Conservation (phyloP, 331 rosid genomes). For the Rosa hybrid region DNA sequence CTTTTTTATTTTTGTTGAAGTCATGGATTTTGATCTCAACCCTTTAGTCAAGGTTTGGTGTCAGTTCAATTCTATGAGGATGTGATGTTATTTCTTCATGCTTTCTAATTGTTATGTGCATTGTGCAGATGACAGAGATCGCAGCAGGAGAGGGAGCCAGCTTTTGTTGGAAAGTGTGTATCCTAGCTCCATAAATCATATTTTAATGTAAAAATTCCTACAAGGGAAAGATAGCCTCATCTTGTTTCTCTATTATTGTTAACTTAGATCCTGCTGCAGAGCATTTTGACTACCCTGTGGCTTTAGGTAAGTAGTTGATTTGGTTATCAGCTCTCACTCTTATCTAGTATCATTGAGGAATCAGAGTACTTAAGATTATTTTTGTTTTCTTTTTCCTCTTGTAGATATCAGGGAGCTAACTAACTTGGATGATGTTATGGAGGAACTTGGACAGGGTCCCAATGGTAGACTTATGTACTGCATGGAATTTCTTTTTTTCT, state of each 20-base stretch:
- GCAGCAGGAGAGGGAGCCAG: no score
- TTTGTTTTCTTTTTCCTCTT: neutral
- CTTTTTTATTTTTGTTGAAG: no score
- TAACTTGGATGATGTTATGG: conserved; percentile 95
- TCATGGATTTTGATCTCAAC: no score
- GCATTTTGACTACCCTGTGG: conserved; percentile 92
- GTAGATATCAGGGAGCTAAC: conserved; percentile 90
- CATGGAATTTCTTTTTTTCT: conserved; percentile 89
- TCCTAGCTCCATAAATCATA: no score
- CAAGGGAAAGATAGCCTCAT: no score
- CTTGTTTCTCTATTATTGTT: conserved; percentile 31
- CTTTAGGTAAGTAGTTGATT: conserved; percentile 54
- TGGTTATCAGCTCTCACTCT: neutral
- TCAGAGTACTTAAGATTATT: neutral
- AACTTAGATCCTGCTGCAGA: conserved; percentile 98
- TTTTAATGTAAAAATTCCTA: no score
- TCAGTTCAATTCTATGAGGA: no score
- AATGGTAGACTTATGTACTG: conserved; percentile 94
- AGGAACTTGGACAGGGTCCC: conserved; percentile 93
- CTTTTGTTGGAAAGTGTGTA: no score
- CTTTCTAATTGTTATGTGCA: no score
- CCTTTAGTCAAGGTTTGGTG: no score
- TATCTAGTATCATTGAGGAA: conserved; percentile 15
- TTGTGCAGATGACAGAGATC: no score
- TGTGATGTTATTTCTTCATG: no score